Percentiles rank a stretch among this genome's conserved stretches.
phyloP scores from a whole-genome alignment of 2,329 filamentous ascomycete genomes.

The Arthrobotrys pseudoclavata region DNA sequence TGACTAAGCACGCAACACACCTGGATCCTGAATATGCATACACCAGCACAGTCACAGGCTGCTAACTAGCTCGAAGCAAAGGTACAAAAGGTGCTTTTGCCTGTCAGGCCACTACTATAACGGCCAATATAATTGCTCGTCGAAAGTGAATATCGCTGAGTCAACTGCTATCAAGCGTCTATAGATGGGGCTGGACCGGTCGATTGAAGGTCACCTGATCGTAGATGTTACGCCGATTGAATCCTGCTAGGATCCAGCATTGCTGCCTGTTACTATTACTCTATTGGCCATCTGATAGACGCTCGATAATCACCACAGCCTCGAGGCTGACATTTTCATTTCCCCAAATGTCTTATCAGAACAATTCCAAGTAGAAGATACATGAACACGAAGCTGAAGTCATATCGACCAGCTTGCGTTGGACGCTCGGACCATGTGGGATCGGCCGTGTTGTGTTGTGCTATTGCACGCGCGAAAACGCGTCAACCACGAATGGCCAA shows the following conservation, averaged over 20 bases:
- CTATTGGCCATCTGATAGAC: not conserved
- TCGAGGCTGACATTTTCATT: too few relatives aligned
- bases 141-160: conserved; percentile 15
- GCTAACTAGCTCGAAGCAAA: not conserved
- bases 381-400: too few relatives aligned
- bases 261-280: conserved; percentile 1
- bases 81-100: conserved; percentile 37
- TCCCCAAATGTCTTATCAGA: too few relatives aligned
- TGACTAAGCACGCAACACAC: conserved; percentile 56
- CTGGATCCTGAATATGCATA: conserved; percentile 26
- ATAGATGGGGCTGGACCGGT: conserved; percentile 39
- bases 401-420: not conserved
- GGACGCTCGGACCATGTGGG: conserved; percentile 31
- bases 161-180: not conserved
- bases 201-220: conserved; percentile 35
- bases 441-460: conserved; percentile 34
- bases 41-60: not conserved
- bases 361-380: too few relatives aligned
- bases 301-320: too few relatives aligned
- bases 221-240: not conserved
- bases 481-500: conserved; percentile 29
- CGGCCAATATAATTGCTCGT: not conserved
- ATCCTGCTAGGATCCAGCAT: conserved; percentile 25
- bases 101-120: not conserved
- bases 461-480: conserved; percentile 51